Conservation (phyloP, 805 yeast genomes). For the Yarrowia sp. region DNA sequence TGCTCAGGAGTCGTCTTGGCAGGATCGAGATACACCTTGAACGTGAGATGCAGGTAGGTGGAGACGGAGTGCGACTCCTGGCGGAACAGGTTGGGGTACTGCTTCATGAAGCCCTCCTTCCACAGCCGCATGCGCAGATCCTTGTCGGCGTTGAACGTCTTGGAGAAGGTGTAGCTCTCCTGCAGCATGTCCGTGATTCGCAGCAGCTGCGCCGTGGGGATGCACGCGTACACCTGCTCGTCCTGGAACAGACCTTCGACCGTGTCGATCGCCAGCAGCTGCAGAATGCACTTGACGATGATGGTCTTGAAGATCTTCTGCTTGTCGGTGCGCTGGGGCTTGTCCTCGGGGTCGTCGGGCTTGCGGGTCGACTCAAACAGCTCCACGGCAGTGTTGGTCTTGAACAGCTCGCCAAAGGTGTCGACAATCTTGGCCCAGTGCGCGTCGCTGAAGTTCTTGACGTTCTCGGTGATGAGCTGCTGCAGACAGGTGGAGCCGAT, state of each 20-base stretch:
- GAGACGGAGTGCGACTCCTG: slow-evolving; percentile 92
- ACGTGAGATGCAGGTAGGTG: slow-evolving; percentile 75
- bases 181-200: slow-evolving; percentile 59
- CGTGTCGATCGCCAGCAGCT: slow-evolving; percentile 82
- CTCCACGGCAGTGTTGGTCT: slow-evolving; percentile 81
- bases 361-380: slow-evolving; percentile 48
- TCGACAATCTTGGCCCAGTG: slow-evolving; percentile 76
- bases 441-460: slow-evolving; percentile 53
- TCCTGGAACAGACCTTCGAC: slow-evolving; percentile 72
- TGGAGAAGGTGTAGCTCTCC: slow-evolving; percentile 76
- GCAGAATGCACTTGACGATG: slow-evolving; percentile 89
- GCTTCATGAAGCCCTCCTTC: slow-evolving; percentile 88
- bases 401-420: slow-evolving; percentile 69
- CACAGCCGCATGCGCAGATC: slow-evolving; percentile 83
- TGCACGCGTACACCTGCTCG: slow-evolving; percentile 61
- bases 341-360: slow-evolving; percentile 27
- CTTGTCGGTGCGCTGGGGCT: slow-evolving; percentile 37
- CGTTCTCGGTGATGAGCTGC: slow-evolving; percentile 74
- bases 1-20: slow-evolving; percentile 44
- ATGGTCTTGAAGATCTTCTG: slow-evolving; percentile 61
- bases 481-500: slow-evolving; percentile 90
- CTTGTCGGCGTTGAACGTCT: slow-evolving; percentile 82
- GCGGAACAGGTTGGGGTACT: slow-evolving; percentile 83
- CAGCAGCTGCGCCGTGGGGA: slow-evolving; percentile 66
- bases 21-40: slow-evolving; percentile 71